phyloP scores from a whole-genome alignment of 805 yeast genomes.

The Maudiozyma pseudohumilis region DNA sequence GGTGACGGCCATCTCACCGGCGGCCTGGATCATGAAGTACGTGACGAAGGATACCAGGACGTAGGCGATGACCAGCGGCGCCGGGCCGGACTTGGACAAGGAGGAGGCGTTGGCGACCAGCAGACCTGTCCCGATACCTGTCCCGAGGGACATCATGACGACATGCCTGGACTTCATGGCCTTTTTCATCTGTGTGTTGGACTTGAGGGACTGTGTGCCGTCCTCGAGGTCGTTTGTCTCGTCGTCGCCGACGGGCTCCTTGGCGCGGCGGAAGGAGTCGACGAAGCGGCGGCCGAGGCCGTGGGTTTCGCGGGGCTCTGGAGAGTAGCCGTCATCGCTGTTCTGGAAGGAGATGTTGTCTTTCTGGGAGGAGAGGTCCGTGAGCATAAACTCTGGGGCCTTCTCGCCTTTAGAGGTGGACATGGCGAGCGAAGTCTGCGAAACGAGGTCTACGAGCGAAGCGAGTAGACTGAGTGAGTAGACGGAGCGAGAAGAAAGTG shows the following conservation, averaged over 20 bases:
- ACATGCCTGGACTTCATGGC: constrained; percentile 37
- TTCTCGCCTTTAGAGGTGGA: constrained; percentile 5
- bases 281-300: constrained; percentile 9
- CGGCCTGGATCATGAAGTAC: constrained; percentile 46
- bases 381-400: constrained; percentile 3
- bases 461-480: too few relatives aligned
- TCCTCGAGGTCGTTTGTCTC: constrained; percentile 13
- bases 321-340: neutral
- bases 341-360: constrained; percentile 3
- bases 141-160: constrained; percentile 71
- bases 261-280: constrained; percentile 21
- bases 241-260: constrained; percentile 1
- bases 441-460: too few relatives aligned
- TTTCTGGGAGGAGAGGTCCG: constrained; percentile 3
- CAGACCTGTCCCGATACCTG: constrained; percentile 73
- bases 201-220: constrained; percentile 10
- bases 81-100: constrained; percentile 37
- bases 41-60: constrained; percentile 49
- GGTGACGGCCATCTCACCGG: constrained; percentile 35
- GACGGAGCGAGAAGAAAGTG: too few relatives aligned
- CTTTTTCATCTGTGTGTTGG: constrained; percentile 12
- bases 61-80: constrained; percentile 43
- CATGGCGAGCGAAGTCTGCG: too few relatives aligned
- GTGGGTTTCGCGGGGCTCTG: neutral
- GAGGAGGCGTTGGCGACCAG: constrained; percentile 46